Base-by-base conservation (phyloP, 345 rosid species). In the Salix exigua region DNA sequence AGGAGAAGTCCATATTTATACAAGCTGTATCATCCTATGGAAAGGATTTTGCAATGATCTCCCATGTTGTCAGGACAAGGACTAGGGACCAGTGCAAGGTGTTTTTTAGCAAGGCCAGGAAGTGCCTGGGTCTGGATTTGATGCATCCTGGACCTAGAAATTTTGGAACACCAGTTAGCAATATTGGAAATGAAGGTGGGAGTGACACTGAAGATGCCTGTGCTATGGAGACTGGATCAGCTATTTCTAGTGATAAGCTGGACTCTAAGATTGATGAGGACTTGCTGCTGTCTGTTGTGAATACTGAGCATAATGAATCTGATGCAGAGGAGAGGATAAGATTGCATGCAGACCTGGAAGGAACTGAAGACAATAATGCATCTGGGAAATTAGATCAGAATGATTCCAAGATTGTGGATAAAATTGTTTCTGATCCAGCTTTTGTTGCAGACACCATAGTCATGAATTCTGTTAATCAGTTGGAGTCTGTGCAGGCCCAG, bases 101-200 rank as follows among this genome's bases (percentile, higher is more conserved):
- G 66, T 96, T 96, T 82, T 96, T 86, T 68, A 92, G 97, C 85
- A 96, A 96, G 89, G 94, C 91, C 78, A 86, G 95, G 66, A 96
- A 92, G 82, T 92, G 98, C 81, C 96, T 96, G 71, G 94, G 96
- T 26, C 83, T 96, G 87, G 99, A 96, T 82, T 73, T 58, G 71
- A 64, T 92, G 75, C 92, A 74, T 78, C 75, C 89, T 76, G 81
- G 78, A 63, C 78, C 80, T 72, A 83, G 85, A 76, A 81, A 78
- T 73, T 62, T 74, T 16, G 85, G 91, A 50, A 77, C 87, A 23
- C 84, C 85, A 1, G 71, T 68, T 58, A 86, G 89, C 73, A 91
- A 91, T 82, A 93, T 89, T 83, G 85, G 75, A 60, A 79, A 84
- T 85, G 90, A 90, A 75, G 94, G 90, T 76, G 99, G 88, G 68